Evolutionary conservation across 352 stramenopile species (phyloP).

Genomic region (Phytophthora constricta): DNA sequence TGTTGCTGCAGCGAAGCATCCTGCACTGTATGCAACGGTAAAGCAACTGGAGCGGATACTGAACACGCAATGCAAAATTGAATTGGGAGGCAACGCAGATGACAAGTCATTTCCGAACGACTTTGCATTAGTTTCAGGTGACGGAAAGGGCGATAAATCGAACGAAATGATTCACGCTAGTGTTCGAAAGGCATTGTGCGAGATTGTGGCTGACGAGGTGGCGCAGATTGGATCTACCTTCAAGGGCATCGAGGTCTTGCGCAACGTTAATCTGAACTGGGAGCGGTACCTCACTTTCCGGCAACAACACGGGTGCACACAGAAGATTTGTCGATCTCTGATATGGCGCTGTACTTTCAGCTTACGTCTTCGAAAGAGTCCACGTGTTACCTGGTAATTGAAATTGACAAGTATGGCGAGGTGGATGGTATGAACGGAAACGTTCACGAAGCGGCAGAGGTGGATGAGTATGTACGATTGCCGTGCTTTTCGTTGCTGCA

Average conservation of each 20-base stretch:
- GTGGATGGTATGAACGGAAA: conserved; percentile 62
- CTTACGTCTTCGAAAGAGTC: conserved; percentile 86
- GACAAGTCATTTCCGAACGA: conserved; percentile 57
- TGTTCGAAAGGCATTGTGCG: conserved; percentile 75
- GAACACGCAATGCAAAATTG: conserved; percentile 83
- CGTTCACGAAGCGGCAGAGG: conserved; percentile 56
- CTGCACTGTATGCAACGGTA: conserved; percentile 55
- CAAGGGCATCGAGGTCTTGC: conserved; percentile 83
- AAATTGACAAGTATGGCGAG: conserved; percentile 86
- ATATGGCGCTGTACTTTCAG: conserved; percentile 84
- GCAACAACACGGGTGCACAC: conserved; percentile 80
- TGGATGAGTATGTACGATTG: conserved; percentile 75
- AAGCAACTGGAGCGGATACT: conserved; percentile 75
- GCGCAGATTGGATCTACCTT: conserved; percentile 75
- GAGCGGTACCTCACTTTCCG: conserved; percentile 87
- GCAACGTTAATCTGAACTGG: conserved; percentile 84
- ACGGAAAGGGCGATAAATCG: conserved; percentile 75
- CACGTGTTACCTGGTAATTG: conserved; percentile 85
- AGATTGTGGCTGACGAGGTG: conserved; percentile 88
- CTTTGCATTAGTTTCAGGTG: conserved; percentile 74
- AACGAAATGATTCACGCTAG: conserved; percentile 76
- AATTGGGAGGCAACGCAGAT: conserved; percentile 50
- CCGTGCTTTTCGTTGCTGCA: conserved; percentile 86
- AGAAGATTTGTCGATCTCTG: conserved; percentile 85
- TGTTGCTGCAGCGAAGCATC: conserved; percentile 68